phyloP scores from a whole-genome alignment of 129 eudicot species.

The Tagetes patula region DNA sequence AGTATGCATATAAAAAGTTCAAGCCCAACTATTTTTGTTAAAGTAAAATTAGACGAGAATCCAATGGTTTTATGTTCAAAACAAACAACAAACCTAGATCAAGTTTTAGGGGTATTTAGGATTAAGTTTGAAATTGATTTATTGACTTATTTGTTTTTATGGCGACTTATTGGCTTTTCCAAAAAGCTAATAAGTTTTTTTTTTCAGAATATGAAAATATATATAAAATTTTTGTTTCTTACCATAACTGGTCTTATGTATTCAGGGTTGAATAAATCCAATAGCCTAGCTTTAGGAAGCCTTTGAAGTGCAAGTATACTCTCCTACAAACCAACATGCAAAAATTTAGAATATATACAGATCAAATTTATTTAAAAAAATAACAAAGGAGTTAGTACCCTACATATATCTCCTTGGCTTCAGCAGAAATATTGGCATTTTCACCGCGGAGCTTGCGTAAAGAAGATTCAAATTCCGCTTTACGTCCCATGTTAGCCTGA shows the following conservation, averaged over 20 bases:
- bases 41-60: no score
- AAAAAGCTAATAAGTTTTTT: neutral
- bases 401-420: conserved; percentile 69
- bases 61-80: no score
- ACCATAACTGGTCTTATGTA: conserved; percentile 66
- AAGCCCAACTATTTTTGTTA: no score
- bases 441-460: conserved; percentile 67
- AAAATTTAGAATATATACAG: neutral
- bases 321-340: conserved; percentile 39
- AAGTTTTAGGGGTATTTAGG: no score
- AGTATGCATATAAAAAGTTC: no score
- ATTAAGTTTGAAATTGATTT: no score
- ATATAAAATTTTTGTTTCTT: conserved; percentile 27
- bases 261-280: conserved; percentile 55
- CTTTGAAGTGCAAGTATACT: conserved; percentile 43
- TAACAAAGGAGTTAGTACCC: neutral
- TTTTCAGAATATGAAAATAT: neutral
- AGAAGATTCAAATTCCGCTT: conserved; percentile 53
- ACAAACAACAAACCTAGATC: no score
- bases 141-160: no score
- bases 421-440: conserved; percentile 60
- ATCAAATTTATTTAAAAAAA: neutral
- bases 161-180: no score
- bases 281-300: conserved; percentile 51
- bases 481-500: conserved; percentile 69